Evolutionary conservation across 257 asterid species (phyloP).

Genomic region (Solanum infundibuliforme): DNA sequence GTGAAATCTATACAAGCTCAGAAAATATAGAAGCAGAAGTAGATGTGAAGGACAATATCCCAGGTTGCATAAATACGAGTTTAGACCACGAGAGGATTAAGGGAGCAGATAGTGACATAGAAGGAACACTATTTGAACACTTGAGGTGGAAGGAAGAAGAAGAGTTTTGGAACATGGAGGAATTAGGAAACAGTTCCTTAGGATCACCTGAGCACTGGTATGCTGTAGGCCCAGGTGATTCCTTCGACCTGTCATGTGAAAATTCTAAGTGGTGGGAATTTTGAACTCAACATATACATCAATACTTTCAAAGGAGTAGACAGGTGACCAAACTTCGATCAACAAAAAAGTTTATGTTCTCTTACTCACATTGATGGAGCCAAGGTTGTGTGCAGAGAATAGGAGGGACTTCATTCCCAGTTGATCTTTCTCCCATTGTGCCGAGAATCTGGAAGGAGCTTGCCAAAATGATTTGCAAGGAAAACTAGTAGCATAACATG

Average conservation of each 20-base stretch:
- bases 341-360: not conserved
- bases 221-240: slow-evolving; percentile 15
- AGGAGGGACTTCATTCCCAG: not conserved
- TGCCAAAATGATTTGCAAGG: not conserved
- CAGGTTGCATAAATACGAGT: not conserved
- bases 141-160: slow-evolving; percentile 8
- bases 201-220: slow-evolving; percentile 33
- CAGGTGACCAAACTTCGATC: not conserved
- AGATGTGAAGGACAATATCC: not conserved
- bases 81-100: not conserved
- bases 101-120: not conserved
- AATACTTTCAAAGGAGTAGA: not conserved
- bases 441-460: not conserved
- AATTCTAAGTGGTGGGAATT: slow-evolving; percentile 44
- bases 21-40: not conserved
- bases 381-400: not conserved
- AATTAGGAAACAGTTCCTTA: slow-evolving; percentile 16
- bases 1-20: slow-evolving; percentile 1
- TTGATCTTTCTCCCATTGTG: not conserved
- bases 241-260: slow-evolving; percentile 13
- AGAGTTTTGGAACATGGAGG: slow-evolving; percentile 17
- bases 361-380: not conserved
- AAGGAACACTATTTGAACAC: not conserved
- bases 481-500: not conserved
- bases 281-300: slow-evolving; percentile 9